Evolutionary conservation across 345 rosid genomes (phyloP), one percentile per base, ranked within the genome.

Genomic region (Punica granatum): DNA sequence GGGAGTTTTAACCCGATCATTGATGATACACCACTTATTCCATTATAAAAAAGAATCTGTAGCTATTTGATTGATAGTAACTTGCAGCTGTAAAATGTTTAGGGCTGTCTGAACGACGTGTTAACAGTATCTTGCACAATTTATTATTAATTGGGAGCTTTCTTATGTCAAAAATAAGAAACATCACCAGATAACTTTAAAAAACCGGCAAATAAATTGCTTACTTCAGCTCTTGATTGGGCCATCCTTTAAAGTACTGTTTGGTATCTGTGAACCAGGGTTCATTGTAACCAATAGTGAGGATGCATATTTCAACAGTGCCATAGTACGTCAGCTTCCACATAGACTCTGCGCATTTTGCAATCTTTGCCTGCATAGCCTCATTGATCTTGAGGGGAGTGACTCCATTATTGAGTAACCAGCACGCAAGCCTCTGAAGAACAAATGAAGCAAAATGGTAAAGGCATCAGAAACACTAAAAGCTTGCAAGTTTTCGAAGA

Each of bases 141-240:
- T 30, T n/a, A 51, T 0, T 51, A 23, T 1, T 51, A 23, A 51
- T 5, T n/a, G 58, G 11, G 23, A 19, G 26, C 54, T 49, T 19
- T 49, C 28, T 26, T 53, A 44, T 16, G 70, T 2, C 48, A 37
- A 53, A 32, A 7, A 16, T 7, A 6, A 12, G 14, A 18, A 11
- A 67, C 19, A n/a, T 41, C 31, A 28, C 16, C 3, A 7, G 11
- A 67, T 37, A 46, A 42, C 58, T 37, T 33, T 49, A 34, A 59
- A 70, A 10, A 71, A 41, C 30, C 48, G 66, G 64, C 51, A 72
- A 53, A 67, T 14, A 30, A 64, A 63, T 64, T 30, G 80, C 93
- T 88, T 77, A 92, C 99, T 75, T 87, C 63, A 92, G 65, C 74
- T 92, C 96, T 75, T 92, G 98, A 82, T 89, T 66, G 23, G 99